A percentile compares a stretch with the other conserved stretches of the same genome.
These are phyloP conservation scores for Rutstroemia sp. DNA, from an alignment of 2,329 filamentous ascomycete species.

Conservation along the genomic window DNA sequence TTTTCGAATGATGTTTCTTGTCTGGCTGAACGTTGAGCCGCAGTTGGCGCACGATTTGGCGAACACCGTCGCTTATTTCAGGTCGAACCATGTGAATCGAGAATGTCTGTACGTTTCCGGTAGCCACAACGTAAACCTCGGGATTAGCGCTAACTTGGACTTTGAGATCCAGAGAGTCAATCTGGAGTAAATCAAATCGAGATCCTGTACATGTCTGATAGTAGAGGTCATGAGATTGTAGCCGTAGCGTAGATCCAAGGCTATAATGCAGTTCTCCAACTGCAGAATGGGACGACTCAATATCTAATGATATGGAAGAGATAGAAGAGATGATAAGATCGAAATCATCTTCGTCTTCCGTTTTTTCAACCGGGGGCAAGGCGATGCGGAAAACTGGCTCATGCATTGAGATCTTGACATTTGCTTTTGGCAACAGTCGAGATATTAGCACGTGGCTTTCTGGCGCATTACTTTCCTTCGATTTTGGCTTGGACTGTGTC, in stretches of 20 bases:
- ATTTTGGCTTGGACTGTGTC: constrained; percentile 48
- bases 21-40: constrained; percentile 61
- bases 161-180: constrained; percentile 82
- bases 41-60: constrained; percentile 83
- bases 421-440: constrained; percentile 86
- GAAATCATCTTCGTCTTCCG: constrained; percentile 67
- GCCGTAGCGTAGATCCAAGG: constrained; percentile 69
- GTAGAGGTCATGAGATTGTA: constrained; percentile 84
- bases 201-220: constrained; percentile 83
- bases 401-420: constrained; percentile 91
- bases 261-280: constrained; percentile 83
- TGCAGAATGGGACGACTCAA: constrained; percentile 90
- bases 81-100: constrained; percentile 83
- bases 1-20: constrained; percentile 43
- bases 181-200: constrained; percentile 80
- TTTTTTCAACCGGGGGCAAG: constrained; percentile 66
- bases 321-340: constrained; percentile 93
- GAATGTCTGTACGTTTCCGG: constrained; percentile 76
- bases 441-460: constrained; percentile 67
- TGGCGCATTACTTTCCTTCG: constrained; percentile 37
- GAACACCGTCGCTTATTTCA: constrained; percentile 87
- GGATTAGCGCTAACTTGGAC: constrained; percentile 77
- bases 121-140: constrained; percentile 73
- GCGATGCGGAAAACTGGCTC: constrained; percentile 90
- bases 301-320: constrained; percentile 84